phyloP scores from a whole-genome alignment of 2,329 filamentous ascomycete genomes.

The Colletotrichum tropicale region DNA sequence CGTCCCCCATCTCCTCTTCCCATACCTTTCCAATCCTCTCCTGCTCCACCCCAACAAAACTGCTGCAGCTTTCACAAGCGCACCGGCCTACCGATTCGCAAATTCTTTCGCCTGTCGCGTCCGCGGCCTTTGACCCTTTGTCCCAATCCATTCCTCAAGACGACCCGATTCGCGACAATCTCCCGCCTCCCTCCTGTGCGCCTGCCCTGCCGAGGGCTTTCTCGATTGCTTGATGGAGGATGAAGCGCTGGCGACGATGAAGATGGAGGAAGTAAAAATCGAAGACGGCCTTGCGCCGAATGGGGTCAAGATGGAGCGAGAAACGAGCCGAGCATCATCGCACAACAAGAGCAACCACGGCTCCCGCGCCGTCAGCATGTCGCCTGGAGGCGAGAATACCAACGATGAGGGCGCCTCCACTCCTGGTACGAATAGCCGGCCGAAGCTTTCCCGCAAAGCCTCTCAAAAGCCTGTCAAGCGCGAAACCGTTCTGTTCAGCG shows the following conservation, averaged over 20 bases:
- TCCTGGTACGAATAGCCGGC: constrained; percentile 58
- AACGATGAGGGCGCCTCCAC: constrained; percentile 53
- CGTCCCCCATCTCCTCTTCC: constrained; percentile 14
- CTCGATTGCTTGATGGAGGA: constrained; percentile 38
- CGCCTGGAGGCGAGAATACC: constrained; percentile 50
- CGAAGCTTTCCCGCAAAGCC: constrained; percentile 51
- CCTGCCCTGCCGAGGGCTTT: constrained; percentile 7
- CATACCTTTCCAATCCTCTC: neutral
- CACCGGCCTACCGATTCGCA: neutral
- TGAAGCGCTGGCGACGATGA: constrained; percentile 42
- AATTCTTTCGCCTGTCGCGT: neutral
- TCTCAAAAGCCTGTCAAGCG: constrained; percentile 51
- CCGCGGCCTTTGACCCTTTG: neutral
- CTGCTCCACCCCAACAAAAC: constrained; percentile 11
- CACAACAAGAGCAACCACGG: constrained; percentile 43
- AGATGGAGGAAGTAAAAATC: constrained; percentile 49
- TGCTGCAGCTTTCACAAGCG: constrained; percentile 3
- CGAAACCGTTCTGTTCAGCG: constrained; percentile 69
- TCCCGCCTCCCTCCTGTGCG: constrained; percentile 1
- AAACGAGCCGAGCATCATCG: constrained; percentile 36
- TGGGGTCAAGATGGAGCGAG: constrained; percentile 43
- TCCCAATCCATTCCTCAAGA: neutral
- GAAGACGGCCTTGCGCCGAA: constrained; percentile 41
- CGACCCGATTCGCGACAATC: constrained; percentile 7
- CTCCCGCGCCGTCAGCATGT: constrained; percentile 45